Conservation (phyloP, 2,329 filamentous ascomycete species). For the Aspergillus proliferans region DNA sequence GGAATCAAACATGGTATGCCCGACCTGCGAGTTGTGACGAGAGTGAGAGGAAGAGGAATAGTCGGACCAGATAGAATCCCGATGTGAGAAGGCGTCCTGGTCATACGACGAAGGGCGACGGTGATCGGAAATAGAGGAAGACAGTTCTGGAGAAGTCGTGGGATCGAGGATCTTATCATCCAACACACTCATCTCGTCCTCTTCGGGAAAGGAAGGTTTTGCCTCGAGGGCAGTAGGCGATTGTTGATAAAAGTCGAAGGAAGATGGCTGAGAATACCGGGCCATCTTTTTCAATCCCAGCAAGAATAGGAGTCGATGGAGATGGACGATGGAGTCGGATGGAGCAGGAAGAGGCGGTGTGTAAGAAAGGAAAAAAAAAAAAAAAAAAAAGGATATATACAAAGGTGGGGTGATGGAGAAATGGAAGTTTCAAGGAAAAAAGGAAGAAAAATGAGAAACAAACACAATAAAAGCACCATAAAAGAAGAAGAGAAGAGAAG, state of each 20-base stretch:
- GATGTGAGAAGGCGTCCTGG: constrained; percentile 49
- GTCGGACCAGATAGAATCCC: constrained; percentile 48
- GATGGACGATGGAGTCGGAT: constrained; percentile 2
- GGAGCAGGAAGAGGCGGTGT: constrained; percentile 8
- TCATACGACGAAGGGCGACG: constrained; percentile 39
- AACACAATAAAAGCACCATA: not conserved
- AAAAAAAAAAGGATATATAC: constrained; percentile 5
- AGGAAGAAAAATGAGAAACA: constrained; percentile 4
- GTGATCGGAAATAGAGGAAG: constrained; percentile 36
- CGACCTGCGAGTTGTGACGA: constrained; percentile 36
- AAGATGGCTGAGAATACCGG: constrained; percentile 38
- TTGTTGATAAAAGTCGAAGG: constrained; percentile 40
- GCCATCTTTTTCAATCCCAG: constrained; percentile 25
- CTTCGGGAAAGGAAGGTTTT: constrained; percentile 37
- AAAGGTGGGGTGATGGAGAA: constrained; percentile 7
- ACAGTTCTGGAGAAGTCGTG: constrained; percentile 43
- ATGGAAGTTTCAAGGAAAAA: constrained; percentile 9
- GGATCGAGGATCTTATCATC: constrained; percentile 48
- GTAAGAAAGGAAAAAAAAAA: constrained; percentile 8
- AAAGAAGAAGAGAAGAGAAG: not conserved
- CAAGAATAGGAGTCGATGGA: constrained; percentile 1
- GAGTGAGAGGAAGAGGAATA: constrained; percentile 37
- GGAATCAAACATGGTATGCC: constrained; percentile 45
- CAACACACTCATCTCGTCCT: constrained; percentile 49
- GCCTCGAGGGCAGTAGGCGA: constrained; percentile 38